These are phyloP conservation scores for Acanthamoeba lenticulata DNA, from an alignment of 208 protist species.

Conservation along the genomic window DNA sequence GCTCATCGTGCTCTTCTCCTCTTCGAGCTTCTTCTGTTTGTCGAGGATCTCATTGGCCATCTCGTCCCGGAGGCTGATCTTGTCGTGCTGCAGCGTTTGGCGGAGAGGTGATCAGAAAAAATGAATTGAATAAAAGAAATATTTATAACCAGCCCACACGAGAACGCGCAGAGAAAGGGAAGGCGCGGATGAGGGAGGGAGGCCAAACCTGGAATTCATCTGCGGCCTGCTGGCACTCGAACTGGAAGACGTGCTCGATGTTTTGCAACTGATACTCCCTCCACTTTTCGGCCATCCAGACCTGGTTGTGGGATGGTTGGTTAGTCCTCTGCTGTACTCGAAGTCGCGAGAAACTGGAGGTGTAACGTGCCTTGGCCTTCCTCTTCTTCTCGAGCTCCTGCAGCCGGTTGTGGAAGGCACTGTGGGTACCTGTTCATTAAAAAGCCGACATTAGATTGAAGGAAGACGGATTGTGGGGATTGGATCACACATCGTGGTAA, in stretches of 20 bases:
- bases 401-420: constrained; percentile 67
- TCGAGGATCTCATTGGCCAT: constrained; percentile 76
- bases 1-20: constrained; percentile 76
- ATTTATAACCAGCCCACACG: neutral
- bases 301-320: neutral
- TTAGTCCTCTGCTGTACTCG: neutral
- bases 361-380: constrained; percentile 45
- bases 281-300: constrained; percentile 74
- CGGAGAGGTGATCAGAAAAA: neutral
- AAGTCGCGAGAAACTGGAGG: neutral
- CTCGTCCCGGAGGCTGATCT: constrained; percentile 58
- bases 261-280: constrained; percentile 79
- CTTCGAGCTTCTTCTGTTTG: constrained; percentile 77
- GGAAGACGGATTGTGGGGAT: neutral
- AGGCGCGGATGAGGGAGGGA: neutral
- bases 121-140: no score
- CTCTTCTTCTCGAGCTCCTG: constrained; percentile 74
- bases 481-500: no score
- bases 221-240: constrained; percentile 71
- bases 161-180: neutral
- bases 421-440: constrained; percentile 75
- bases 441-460: no score
- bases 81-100: constrained; percentile 48
- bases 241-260: constrained; percentile 75
- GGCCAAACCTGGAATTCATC: constrained; percentile 73